Evolutionary conservation across 2,329 filamentous ascomycete species (phyloP).

Genomic region (Fusarium sp.): DNA sequence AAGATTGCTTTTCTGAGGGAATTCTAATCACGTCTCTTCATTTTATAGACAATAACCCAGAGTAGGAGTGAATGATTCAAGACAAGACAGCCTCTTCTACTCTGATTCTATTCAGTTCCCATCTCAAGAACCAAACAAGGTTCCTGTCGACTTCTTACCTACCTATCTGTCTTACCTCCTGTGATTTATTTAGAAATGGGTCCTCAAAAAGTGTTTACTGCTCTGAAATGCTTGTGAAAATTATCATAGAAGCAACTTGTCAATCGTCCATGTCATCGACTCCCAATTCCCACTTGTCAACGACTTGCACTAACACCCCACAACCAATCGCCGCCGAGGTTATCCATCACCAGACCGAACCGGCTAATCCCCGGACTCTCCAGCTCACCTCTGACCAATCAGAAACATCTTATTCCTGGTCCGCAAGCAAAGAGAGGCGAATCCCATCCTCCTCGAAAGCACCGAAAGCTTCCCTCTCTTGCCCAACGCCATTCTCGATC

Average conservation of each 20-base stretch:
- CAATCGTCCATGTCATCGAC: background rate
- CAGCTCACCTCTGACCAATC: conserved; percentile 43
- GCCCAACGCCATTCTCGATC: conserved; percentile 22
- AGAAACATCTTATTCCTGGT: conserved; percentile 44
- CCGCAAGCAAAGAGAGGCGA: conserved; percentile 46
- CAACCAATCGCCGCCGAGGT: conserved; percentile 7
- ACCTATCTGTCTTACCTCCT: background rate
- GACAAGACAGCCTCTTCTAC: background rate
- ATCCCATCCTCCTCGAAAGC: conserved; percentile 42
- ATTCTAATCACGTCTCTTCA: background rate
- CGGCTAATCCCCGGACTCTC: conserved; percentile 47
- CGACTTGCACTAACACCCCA: background rate
- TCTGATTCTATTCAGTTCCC: background rate
- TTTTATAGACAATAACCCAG: background rate
- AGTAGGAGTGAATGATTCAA: background rate
- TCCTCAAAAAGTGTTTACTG: background rate
- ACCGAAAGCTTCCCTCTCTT: conserved; percentile 34
- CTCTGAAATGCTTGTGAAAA: background rate
- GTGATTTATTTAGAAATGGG: background rate
- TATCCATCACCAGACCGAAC: conserved; percentile 19
- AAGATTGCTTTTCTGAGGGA: background rate
- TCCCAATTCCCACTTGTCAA: background rate
- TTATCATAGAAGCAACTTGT: background rate
- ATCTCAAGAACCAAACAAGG: background rate
- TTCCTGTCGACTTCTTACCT: background rate